Base-by-base conservation (phyloP, 176 grass and related monocot genomes). In the Tillandsia fasciculata region DNA sequence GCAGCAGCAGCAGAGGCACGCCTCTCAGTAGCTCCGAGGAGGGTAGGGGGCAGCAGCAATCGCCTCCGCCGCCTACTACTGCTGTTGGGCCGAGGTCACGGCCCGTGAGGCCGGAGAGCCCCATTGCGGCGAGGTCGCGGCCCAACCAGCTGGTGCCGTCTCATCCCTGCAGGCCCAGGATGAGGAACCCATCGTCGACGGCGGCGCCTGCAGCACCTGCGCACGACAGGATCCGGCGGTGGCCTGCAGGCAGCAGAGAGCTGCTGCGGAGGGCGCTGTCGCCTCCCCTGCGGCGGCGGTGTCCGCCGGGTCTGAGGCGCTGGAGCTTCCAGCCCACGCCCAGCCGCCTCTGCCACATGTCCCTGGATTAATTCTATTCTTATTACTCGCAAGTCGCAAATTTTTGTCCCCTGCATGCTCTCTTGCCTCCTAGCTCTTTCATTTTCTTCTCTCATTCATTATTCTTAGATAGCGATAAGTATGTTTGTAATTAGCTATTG, bases 301-400 rank as follows among this genome's bases (percentile, higher is more conserved):
- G 75, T 8, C 27, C 51, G 2, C 64, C 65, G 5, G 64, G 67
- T 5, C 75, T 79, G 8, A 71, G 85, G 72, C 65, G 70, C 61
- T 89, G 88, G 88, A 86, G 66, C 83, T 96, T 96, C 88, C 76
- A 78, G 51, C 83, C 81, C 9, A 69, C 70, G 72, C 86, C 92
- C 0, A 96, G 92, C 67, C 81, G 80, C 0, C 86, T 91, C 15
- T 74, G 83, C 68, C 82, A 91, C 65, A 83, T 67, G 78, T 91
- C 53, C 4, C 64, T 49, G 54, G 76, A 76, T 50, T 75, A 75
- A 57, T 64, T 26, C 33, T 42, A 42, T 42, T 7, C 33, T 5
- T 7, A 42, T 42, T 42, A 42, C 33, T 7, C 0, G 5, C 33
- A 7, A 42, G 33, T 42, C 33, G 33, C 33, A 42, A 11, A 23